Percentiles rank a stretch among this genome's conserved stretches.
Conservation (phyloP, 2,329 filamentous ascomycete species). For the Aspergillus felis region DNA sequence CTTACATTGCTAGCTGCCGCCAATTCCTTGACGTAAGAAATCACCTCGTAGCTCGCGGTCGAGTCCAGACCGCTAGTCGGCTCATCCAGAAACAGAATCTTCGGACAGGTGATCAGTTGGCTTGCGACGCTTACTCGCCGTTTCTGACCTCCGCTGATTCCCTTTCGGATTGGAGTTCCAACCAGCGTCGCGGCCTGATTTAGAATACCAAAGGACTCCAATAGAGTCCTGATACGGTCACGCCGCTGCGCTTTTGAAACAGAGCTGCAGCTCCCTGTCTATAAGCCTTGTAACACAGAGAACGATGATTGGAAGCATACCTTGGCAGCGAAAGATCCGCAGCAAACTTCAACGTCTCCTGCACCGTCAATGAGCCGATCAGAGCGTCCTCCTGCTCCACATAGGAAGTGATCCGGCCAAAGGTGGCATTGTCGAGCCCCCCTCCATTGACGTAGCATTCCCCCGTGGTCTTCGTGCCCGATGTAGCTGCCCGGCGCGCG, state of each 20-base stretch:
- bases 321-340: slow-evolving; percentile 61
- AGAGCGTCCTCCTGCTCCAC: slow-evolving; percentile 87
- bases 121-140: slow-evolving; percentile 73
- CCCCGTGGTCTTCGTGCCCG: slow-evolving; percentile 53
- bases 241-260: slow-evolving; percentile 56
- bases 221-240: slow-evolving; percentile 61
- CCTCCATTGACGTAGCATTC: slow-evolving; percentile 61
- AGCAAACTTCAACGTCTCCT: slow-evolving; percentile 75
- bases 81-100: slow-evolving; percentile 78
- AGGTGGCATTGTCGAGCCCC: slow-evolving; percentile 49
- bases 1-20: slow-evolving; percentile 63
- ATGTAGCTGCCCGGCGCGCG: slow-evolving; percentile 56
- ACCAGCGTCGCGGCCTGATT: slow-evolving; percentile 68
- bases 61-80: slow-evolving; percentile 82
- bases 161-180: slow-evolving; percentile 77
- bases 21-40: slow-evolving; percentile 65
- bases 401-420: slow-evolving; percentile 67
- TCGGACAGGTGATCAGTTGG: slow-evolving; percentile 75
- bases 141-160: slow-evolving; percentile 82
- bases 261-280: slow-evolving; percentile 30
- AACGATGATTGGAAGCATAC: slow-evolving; percentile 29
- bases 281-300: background rate
- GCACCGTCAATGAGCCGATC: slow-evolving; percentile 74
- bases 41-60: slow-evolving; percentile 69
- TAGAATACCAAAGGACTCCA: slow-evolving; percentile 69